phyloP scores from a whole-genome alignment of 2,329 filamentous ascomycete species.

The Bimuria novae-zelandiae region DNA sequence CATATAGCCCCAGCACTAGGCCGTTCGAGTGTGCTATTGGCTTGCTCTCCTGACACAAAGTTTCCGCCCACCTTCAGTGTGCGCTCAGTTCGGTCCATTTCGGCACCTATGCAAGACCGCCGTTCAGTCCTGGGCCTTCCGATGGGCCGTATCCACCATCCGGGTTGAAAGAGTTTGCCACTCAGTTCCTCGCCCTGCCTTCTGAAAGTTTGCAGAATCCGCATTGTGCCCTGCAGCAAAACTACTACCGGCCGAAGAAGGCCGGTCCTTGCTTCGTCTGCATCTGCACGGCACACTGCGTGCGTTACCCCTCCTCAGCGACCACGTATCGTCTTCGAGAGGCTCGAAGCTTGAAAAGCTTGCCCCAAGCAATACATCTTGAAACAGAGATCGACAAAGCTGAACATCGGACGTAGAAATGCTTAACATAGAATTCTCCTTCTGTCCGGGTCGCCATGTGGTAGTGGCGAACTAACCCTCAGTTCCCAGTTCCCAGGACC shows the following conservation, averaged over 20 bases:
- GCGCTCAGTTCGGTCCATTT: background rate
- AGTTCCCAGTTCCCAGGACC: slow-evolving; percentile 1
- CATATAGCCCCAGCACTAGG: background rate
- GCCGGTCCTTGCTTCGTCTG: background rate
- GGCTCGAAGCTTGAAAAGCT: background rate
- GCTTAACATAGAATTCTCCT: background rate
- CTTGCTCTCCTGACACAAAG: background rate
- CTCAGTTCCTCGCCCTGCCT: background rate
- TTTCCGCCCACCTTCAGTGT: background rate
- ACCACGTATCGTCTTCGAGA: background rate
- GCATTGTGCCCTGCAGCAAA: background rate
- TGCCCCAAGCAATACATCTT: slow-evolving; percentile 1
- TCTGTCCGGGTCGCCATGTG: slow-evolving; percentile 15
- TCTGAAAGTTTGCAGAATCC: background rate
- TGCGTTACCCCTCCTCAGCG: background rate
- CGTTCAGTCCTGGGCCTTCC: background rate
- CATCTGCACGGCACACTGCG: background rate
- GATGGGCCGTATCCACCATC: background rate
- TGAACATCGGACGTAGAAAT: background rate
- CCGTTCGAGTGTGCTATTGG: background rate
- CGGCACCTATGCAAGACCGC: background rate
- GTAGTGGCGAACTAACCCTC: slow-evolving; percentile 17
- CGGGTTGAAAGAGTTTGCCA: background rate
- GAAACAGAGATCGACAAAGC: background rate
- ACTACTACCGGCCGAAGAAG: background rate